Percentiles rank a stretch among this genome's conserved stretches.
Evolutionary conservation across 2,329 filamentous ascomycete genomes (phyloP).

Genomic region (Dothideomycetes sp.): DNA sequence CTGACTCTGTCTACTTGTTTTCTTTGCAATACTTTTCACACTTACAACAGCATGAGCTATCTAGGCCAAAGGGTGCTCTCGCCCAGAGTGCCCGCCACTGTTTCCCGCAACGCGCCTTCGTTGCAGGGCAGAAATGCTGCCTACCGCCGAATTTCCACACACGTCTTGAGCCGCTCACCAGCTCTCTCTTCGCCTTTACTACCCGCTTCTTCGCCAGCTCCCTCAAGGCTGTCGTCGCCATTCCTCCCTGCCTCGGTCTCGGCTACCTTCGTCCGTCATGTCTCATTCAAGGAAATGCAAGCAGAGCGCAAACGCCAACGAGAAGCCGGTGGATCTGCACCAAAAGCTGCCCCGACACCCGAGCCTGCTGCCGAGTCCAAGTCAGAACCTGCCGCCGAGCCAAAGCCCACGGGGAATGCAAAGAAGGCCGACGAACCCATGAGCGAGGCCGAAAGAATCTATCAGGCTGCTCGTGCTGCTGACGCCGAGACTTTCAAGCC

Average conservation of each 20-base stretch:
- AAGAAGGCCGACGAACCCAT: conserved; percentile 17
- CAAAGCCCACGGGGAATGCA: conserved; percentile 26
- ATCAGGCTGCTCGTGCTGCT: conserved; percentile 18
- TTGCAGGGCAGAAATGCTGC: conserved; percentile 39
- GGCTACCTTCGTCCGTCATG: conserved; percentile 35
- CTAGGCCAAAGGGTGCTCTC: conserved; percentile 24
- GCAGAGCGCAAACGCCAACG: conserved; percentile 27
- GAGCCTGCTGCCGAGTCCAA: conserved; percentile 26
- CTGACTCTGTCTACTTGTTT: not conserved
- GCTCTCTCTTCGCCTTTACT: conserved; percentile 16
- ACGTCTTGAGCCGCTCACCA: conserved; percentile 10
- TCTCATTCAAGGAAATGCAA: conserved; percentile 33
- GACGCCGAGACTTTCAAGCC: conserved; percentile 28
- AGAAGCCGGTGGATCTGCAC: conserved; percentile 26
- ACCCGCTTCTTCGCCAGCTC: conserved; percentile 14
- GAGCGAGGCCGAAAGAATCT: conserved; percentile 13
- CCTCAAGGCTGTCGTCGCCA: conserved; percentile 34
- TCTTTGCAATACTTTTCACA: conserved; percentile 11
- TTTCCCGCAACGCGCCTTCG: conserved; percentile 29
- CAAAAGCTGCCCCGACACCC: conserved; percentile 30
- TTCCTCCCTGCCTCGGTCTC: conserved; percentile 34
- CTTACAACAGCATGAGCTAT: conserved; percentile 39
- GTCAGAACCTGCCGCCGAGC: conserved; percentile 26
- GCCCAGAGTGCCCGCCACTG: conserved; percentile 31
- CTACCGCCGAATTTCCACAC: conserved; percentile 37